A percentile compares a stretch with the other conserved stretches of the same genome.
phyloP scores from a whole-genome alignment of 805 yeast genomes.

The Crinitomyces ghanaensis region DNA sequence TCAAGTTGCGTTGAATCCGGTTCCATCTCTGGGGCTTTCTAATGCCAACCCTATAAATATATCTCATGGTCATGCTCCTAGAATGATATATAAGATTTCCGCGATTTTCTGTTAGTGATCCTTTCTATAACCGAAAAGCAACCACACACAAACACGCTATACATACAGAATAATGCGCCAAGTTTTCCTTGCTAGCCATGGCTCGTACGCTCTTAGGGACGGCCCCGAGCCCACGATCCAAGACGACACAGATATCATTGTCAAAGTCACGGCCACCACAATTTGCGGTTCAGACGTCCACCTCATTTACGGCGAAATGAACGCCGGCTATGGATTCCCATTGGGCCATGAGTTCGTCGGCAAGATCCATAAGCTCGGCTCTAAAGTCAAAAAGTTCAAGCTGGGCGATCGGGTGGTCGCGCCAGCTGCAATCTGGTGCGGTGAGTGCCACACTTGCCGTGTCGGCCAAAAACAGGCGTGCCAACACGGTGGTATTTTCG shows the following conservation, averaged over 20 bases:
- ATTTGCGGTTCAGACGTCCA: constrained; percentile 48
- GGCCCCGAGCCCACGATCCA: constrained; percentile 38
- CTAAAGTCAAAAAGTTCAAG: constrained; percentile 24
- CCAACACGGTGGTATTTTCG: constrained; percentile 43
- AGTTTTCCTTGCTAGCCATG: too few species aligned
- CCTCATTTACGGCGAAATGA: constrained; percentile 41
- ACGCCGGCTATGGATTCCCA: constrained; percentile 30
- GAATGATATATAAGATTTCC: too few species aligned
- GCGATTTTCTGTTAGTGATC: too few species aligned
- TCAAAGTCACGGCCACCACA: constrained; percentile 38
- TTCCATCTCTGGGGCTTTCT: too few species aligned
- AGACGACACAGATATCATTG: constrained; percentile 33
- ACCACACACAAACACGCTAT: too few species aligned
- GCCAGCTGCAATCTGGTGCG: constrained; percentile 47
- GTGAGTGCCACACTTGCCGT: constrained; percentile 46
- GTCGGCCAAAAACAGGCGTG: constrained; percentile 47
- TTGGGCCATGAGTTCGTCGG: constrained; percentile 50
- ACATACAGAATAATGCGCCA: too few species aligned
- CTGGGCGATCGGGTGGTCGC: constrained; percentile 39
- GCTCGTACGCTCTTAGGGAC: constrained; percentile 28
- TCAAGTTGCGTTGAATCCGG: too few species aligned
- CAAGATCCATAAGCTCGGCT: constrained; percentile 36
- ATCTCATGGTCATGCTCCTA: too few species aligned
- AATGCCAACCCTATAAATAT: too few species aligned
- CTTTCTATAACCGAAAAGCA: too few species aligned